Evolutionary conservation across 257 asterid species (phyloP).

Genomic region (Prunella vulgaris): DNA sequence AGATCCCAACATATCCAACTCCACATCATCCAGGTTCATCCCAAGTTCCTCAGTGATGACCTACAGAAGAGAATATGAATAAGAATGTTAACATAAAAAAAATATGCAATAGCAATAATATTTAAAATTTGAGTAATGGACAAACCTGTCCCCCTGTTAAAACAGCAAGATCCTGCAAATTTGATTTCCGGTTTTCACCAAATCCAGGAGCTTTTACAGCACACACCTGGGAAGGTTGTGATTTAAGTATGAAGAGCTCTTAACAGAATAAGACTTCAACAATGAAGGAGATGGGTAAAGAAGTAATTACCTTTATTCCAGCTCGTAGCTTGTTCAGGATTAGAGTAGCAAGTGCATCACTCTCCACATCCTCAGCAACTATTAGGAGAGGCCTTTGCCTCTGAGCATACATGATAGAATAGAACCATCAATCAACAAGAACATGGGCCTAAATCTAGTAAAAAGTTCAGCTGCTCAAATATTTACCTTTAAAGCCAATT

Average conservation of each 20-base stretch:
- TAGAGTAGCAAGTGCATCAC: conserved; percentile 94
- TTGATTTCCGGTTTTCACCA: conserved; percentile 86
- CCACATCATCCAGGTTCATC: conserved; percentile 72
- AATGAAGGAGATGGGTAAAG: not conserved
- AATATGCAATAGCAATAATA: not conserved
- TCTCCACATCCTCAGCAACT: conserved; percentile 89
- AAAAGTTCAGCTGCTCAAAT: not conserved
- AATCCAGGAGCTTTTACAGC: conserved; percentile 97
- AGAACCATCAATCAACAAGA: not conserved
- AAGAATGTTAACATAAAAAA: not conserved
- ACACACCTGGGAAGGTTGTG: conserved; percentile 52
- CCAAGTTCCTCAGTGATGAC: conserved; percentile 97
- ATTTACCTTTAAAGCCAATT: conserved; percentile 80
- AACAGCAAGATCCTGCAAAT: conserved; percentile 78
- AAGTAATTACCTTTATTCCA: conserved; percentile 64
- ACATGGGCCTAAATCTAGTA: not conserved
- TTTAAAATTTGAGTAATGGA: not conserved
- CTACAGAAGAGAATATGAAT: conserved; percentile 20
- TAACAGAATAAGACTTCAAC: not conserved
- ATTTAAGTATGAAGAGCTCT: not conserved
- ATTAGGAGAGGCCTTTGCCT: conserved; percentile 80
- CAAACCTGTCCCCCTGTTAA: conserved; percentile 87
- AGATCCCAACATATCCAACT: conserved; percentile 79
- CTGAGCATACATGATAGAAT: conserved; percentile 27
- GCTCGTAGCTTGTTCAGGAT: conserved; percentile 92